Evolutionary conservation across 2,329 filamentous ascomycete species (phyloP).

Genomic region (Colletotrichum agaves): DNA sequence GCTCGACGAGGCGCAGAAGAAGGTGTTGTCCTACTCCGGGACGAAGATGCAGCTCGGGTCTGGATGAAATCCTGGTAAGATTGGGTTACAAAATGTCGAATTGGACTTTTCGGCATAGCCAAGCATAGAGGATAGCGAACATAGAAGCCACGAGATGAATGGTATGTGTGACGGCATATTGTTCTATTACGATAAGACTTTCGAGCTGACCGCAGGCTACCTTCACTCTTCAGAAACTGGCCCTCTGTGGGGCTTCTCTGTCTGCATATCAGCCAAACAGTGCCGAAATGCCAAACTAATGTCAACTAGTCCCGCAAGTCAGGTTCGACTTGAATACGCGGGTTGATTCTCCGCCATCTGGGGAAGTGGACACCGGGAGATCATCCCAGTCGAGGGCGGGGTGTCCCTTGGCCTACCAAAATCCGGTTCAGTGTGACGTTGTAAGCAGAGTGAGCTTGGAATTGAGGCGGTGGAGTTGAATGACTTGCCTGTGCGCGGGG

Average conservation of each 20-base stretch:
- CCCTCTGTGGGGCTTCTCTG: no score
- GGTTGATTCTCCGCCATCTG: background rate
- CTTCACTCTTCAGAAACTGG: background rate
- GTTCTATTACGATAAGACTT: background rate
- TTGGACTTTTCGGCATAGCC: slow-evolving; percentile 25
- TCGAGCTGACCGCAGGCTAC: background rate
- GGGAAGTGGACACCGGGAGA: background rate
- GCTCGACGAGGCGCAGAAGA: slow-evolving; percentile 62
- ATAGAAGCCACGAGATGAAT: background rate
- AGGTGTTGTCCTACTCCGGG: slow-evolving; percentile 52
- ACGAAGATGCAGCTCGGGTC: slow-evolving; percentile 58
- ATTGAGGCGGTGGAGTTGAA: background rate
- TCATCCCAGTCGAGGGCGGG: slow-evolving; percentile 1
- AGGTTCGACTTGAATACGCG: background rate
- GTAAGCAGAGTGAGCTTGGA: background rate
- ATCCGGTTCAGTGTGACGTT: background rate
- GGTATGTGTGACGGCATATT: background rate
- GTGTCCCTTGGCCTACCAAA: background rate
- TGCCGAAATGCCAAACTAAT: no score
- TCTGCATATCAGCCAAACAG: no score
- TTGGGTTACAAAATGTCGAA: slow-evolving; percentile 52
- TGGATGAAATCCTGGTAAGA: slow-evolving; percentile 61
- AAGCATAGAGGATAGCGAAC: no score
- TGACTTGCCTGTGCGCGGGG: background rate
- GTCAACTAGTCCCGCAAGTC: background rate